Base-by-base conservation (phyloP, 2,329 filamentous ascomycete species). In the Xylaria digitata region DNA sequence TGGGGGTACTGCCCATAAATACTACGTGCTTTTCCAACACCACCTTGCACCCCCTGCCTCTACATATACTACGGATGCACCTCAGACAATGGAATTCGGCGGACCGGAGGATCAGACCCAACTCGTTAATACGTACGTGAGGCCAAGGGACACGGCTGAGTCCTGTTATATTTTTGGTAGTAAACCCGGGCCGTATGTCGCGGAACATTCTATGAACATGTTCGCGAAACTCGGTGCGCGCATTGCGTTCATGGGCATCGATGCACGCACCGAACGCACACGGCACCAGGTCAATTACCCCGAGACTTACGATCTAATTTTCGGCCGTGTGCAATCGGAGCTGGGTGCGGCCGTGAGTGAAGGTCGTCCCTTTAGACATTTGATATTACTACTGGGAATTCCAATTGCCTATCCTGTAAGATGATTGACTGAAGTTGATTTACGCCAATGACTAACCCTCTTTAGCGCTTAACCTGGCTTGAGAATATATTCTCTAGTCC, bases 11-110 rank as follows among this genome's bases (percentile, higher is more conserved):
- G 96, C 96, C 1, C 96, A 96, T 84, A 99, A 99, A 80, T 98
- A 98, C 80, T 99, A 99, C 78, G 88, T 98, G 86, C 87, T 99
- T 9, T 99, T 99, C 80, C 96, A 99, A 81, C 96, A 99, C 73
- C 95, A 97, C 75, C 82, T 96, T 56, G 88, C 94, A 13, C 95
- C 95, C 1, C 94, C 95, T 0, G 83, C 86, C 69, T 94, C 92
- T 34, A 97, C 94, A 0, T 97, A 90, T 78, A 97, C 93, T 2
- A 92, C 92, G 1, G 81, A 82, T 72, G 77, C 77, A 76, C 79
- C 81, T 68, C 89, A 92, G 75, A 91, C 88, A 56, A 83, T 81
- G 0, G 83, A 88, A 50, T 87, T 90, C 73, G 89, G 80, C 4
- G 83, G 87, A 42, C 85, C 85, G 8, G 81, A 87, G 6, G 92